phyloP scores from a whole-genome alignment of 1,139 yeast species.

The Kluyveromyces sp. region DNA sequence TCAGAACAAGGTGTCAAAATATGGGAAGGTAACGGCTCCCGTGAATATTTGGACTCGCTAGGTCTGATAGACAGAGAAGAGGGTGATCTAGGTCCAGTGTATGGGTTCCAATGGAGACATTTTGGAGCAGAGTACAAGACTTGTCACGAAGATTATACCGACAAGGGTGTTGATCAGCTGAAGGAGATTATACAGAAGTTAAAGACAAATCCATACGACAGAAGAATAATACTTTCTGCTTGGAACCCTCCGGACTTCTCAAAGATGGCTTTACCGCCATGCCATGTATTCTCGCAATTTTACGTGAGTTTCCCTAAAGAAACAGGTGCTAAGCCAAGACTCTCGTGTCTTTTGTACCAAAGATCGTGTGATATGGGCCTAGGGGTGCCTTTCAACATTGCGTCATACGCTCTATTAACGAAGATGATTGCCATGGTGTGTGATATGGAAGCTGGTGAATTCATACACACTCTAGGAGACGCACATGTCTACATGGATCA shows the following conservation, averaged over 20 bases:
- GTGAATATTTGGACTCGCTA: conserved; percentile 77
- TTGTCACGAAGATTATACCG: conserved; percentile 80
- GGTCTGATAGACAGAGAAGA: conserved; percentile 78
- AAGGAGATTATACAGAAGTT: conserved; percentile 71
- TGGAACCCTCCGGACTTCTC: conserved; percentile 97
- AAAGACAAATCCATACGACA: conserved; percentile 83
- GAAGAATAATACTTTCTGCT: conserved; percentile 90
- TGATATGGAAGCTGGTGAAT: conserved; percentile 91
- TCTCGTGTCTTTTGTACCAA: conserved; percentile 87
- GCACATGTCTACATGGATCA: conserved; percentile 93
- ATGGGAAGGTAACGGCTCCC: conserved; percentile 99
- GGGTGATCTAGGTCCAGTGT: conserved; percentile 96
- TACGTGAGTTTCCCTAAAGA: conserved; percentile 73
- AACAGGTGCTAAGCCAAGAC: conserved; percentile 45
- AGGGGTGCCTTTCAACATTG: conserved; percentile 97
- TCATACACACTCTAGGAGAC: conserved; percentile 93
- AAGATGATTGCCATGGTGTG: conserved; percentile 94
- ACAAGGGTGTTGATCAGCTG: conserved; percentile 86
- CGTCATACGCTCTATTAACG: conserved; percentile 87
- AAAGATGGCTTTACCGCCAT: conserved; percentile 96
- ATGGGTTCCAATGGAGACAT: conserved; percentile 99
- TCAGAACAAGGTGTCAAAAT: conserved; percentile 82
- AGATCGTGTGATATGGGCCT: conserved; percentile 99
- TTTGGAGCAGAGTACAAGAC: conserved; percentile 88
- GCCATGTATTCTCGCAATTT: conserved; percentile 94